Evolutionary conservation across 129 eudicot genomes (phyloP), one percentile per base, ranked within the genome.

Genomic region (Sambucus nigra): DNA sequence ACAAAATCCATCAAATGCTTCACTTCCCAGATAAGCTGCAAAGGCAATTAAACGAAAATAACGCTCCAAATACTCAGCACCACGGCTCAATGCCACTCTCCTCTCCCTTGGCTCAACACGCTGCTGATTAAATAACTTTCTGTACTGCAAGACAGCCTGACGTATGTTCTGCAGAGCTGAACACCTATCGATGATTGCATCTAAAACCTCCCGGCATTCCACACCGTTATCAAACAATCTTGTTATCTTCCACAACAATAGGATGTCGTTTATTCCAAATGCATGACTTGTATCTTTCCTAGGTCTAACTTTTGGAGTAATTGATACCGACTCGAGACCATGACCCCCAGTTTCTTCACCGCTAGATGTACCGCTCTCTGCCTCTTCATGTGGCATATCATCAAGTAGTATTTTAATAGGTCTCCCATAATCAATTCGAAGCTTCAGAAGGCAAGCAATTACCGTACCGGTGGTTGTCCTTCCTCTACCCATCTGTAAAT

Each of bases 381-480:
- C 64, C 63, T 73, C 81, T 52, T 69, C 77, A 53, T 64, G 63
- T 20, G 73, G 65, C 46, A 57, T 11, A 32, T 78, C 83, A 60
- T 79, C 95, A 13, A 20, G 55, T 31, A 79, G 47, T 25, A 89
- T 31, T 67, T 71, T 72, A 25, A 89, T 72, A 14, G 98, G 98
- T 64, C 84, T 77, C 52, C 98, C 95, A 58, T 84, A 32, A 53
- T 89, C 98, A 4, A 89, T 84, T 55, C 98, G 76, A 51, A 89
- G 93, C 61, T 85, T 89, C 31, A 84, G 54, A 59, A 89, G 88
- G 72, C 98, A 84, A 19, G 98, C 93, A 48, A 89, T 89, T 14
- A 89, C 98, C 38, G 98, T 89, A 51, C 98, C 98, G 7, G 95
- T 89, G 39, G 98, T 89, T 33, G 98, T 89, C 69, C 98, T 69